phyloP scores from a whole-genome alignment of 257 asterid genomes.

The Solanum chmielewskii region DNA sequence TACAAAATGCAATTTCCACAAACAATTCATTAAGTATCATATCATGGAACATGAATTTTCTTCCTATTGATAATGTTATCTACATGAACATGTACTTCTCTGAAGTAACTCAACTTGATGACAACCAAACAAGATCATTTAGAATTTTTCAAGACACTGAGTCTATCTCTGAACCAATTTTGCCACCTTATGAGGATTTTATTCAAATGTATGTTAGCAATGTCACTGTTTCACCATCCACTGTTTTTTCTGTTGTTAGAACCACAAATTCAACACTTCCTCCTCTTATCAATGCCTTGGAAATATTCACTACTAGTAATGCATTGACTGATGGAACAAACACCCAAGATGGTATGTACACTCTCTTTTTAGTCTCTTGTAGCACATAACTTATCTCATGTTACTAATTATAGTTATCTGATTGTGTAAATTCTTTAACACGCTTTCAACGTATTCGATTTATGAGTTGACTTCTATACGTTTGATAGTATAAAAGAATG shows the following conservation, averaged over 20 bases:
- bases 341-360: constrained; percentile 26
- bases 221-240: constrained; percentile 8
- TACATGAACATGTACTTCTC: constrained; percentile 46
- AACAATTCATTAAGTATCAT: not conserved
- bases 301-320: constrained; percentile 22
- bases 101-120: constrained; percentile 22
- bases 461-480: not conserved
- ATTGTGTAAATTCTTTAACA: not conserved
- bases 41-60: constrained; percentile 12
- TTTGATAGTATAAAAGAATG: not conserved
- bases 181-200: constrained; percentile 29
- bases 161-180: constrained; percentile 7
- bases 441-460: not conserved
- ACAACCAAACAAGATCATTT: constrained; percentile 26
- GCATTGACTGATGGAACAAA: constrained; percentile 24
- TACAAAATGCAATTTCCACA: constrained; percentile 32
- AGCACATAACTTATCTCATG: not conserved
- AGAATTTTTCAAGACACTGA: constrained; percentile 1
- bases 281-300: constrained; percentile 59
- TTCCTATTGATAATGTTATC: not conserved
- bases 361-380: not conserved
- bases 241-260: constrained; percentile 16
- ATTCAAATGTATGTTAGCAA: not conserved
- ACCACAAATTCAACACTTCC: constrained; percentile 38
- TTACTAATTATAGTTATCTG: not conserved